Evolutionary conservation across 2,329 filamentous ascomycete species (phyloP), one percentile per base, ranked within the genome.

Genomic region (Aspergillus brunneoviolaceus): DNA sequence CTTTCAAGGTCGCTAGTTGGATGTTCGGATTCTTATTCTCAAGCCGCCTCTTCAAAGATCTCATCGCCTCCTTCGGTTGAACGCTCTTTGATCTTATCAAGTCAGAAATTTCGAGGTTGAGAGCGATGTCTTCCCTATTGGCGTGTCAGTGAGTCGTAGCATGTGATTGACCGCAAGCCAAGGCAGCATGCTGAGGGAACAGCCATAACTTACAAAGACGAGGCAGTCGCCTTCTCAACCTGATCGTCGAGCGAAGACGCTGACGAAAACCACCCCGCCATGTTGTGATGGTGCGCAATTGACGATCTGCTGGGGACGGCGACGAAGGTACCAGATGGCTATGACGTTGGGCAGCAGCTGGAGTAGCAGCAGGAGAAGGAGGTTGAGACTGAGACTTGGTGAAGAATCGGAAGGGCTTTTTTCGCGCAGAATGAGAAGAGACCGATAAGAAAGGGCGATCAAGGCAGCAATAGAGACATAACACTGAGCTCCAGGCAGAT

Each of bases 21-120:
- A 95, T 89, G 76, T 99, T 99, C 39, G 95, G 95, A 73, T 99
- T 99, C 83, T 93, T 96, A 82, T 96, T 92, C 78, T 91, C 92
- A 81, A 99, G 92, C 75, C 95, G 89, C 74, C 87, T 87, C 81
- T 97, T 98, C 71, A 99, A 82, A 49, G 92, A 94, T 75, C 92
- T 91, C 95, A 99, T 99, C 63, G 95, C 95, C 78, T 99, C 95
- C 78, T 94, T 97, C 57, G 95, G 94, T 76, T 93, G 92, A 54
- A 99, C 94, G 19, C 92, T 96, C 82, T 98, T 98, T 72, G 93
- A 98, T 70, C 95, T 87, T 77, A 99, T 97, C 69, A 96, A 83
- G 80, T 99, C 95, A 76, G 94, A 97, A 70, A 99, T 98, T 79
- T 99, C 95, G 72, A 99, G 88, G 76, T 98, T 98, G 68, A 97